These are phyloP conservation scores for Solanum hybrid DNA, from an alignment of 305 asterid species.

Conservation along the genomic window DNA sequence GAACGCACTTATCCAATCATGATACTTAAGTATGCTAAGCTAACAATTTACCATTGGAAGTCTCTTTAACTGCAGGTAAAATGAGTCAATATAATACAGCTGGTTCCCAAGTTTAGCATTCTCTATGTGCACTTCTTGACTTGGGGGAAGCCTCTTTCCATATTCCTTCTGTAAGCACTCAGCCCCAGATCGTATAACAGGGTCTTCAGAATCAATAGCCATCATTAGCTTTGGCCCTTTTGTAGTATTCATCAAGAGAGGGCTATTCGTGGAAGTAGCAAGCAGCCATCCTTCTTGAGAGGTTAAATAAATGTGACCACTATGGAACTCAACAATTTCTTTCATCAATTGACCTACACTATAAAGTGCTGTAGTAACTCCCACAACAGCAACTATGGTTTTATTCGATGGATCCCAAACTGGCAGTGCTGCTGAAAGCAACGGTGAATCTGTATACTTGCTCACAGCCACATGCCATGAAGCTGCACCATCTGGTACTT, in stretches of 20 bases:
- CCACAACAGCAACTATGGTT: slow-evolving; percentile 83
- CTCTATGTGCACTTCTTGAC: slow-evolving; percentile 75
- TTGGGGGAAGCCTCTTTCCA: slow-evolving; percentile 48
- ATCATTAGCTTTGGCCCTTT: slow-evolving; percentile 65
- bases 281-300: slow-evolving; percentile 93
- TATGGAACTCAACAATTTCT: slow-evolving; percentile 79
- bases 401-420: slow-evolving; percentile 63
- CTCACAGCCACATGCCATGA: slow-evolving; percentile 97
- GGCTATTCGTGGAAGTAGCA: slow-evolving; percentile 72
- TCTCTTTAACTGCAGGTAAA: slow-evolving; percentile 76
- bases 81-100: slow-evolving; percentile 71
- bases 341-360: slow-evolving; percentile 90
- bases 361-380: slow-evolving; percentile 80
- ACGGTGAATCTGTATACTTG: slow-evolving; percentile 67
- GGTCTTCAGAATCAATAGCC: slow-evolving; percentile 70
- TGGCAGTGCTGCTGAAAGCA: slow-evolving; percentile 88
- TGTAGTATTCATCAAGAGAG: slow-evolving; percentile 54
- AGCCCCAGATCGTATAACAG: slow-evolving; percentile 68
- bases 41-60: slow-evolving; percentile 74
- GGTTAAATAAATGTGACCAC: slow-evolving; percentile 82
- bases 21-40: background rate
- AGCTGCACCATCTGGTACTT: slow-evolving; percentile 89
- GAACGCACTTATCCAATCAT: background rate
- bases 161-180: slow-evolving; percentile 49
- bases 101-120: slow-evolving; percentile 58